phyloP scores from a whole-genome alignment of 371 early-diverging fungal genomes.

The Mortierella sp. region DNA sequence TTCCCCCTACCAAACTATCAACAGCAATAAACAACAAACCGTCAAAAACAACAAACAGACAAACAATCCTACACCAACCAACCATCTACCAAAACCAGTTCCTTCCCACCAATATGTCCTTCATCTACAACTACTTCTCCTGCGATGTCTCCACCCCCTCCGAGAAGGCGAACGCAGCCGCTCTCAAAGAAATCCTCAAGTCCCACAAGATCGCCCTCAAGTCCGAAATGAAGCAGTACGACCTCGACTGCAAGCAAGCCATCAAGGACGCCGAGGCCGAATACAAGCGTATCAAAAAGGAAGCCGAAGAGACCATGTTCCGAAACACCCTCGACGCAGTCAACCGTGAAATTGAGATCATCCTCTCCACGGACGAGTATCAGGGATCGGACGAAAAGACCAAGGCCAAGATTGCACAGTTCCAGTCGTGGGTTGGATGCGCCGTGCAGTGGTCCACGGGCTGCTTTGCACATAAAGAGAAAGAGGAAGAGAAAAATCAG shows the following conservation, averaged over 20 bases:
- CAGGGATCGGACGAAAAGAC: constrained; percentile 33
- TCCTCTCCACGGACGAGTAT: constrained; percentile 21
- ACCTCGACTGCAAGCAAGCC: constrained; percentile 28
- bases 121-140: constrained; percentile 36
- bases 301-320: constrained; percentile 29
- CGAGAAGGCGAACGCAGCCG: constrained; percentile 35
- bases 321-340: constrained; percentile 9
- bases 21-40: neutral
- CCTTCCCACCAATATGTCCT: constrained; percentile 19
- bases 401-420: constrained; percentile 24
- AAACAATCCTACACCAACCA: neutral
- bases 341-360: constrained; percentile 27
- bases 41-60: neutral
- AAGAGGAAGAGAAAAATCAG: neutral
- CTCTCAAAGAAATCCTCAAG: constrained; percentile 40
- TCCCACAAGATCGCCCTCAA: constrained; percentile 31
- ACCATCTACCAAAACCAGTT: neutral
- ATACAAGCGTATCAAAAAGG: constrained; percentile 25
- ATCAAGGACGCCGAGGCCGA: constrained; percentile 34
- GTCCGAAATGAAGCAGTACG: constrained; percentile 29
- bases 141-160: constrained; percentile 18
- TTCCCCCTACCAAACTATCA: neutral
- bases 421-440: constrained; percentile 16
- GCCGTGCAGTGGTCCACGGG: neutral
- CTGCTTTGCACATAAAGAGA: neutral